phyloP scores from a whole-genome alignment of 306 rosid species.

The Astragalus glycyphyllos region DNA sequence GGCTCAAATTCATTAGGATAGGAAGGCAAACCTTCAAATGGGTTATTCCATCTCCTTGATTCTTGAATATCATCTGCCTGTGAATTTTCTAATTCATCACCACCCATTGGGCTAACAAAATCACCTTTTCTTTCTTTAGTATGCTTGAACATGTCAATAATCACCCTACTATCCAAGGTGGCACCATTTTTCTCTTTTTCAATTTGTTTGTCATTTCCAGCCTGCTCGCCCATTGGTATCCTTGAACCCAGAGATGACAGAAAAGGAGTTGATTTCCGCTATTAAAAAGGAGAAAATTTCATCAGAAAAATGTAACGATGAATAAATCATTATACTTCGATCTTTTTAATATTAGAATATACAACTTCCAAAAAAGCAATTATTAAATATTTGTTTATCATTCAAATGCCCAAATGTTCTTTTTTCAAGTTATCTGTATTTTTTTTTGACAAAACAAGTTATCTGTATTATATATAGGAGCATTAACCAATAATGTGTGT shows the following conservation, averaged over 20 bases:
- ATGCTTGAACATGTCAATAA: slow-evolving; percentile 70
- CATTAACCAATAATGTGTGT: not conserved
- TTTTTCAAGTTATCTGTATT: not conserved
- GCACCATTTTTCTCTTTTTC: slow-evolving; percentile 44
- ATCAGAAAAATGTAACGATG: not conserved
- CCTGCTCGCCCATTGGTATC: slow-evolving; percentile 29
- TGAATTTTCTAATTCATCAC: slow-evolving; percentile 50
- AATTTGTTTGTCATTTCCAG: slow-evolving; percentile 43
- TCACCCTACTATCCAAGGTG: slow-evolving; percentile 48
- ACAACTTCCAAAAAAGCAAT: slow-evolving; percentile 3
- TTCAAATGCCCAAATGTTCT: not conserved
- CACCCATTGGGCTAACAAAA: slow-evolving; percentile 37
- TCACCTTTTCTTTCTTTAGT: slow-evolving; percentile 47
- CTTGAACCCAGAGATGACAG: slow-evolving; percentile 40
- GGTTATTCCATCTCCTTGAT: slow-evolving; percentile 69
- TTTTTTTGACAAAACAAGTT: no score
- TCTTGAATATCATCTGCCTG: slow-evolving; percentile 40
- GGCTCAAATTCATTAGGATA: slow-evolving; percentile 31
- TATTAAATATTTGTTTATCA: not conserved
- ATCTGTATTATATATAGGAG: not conserved
- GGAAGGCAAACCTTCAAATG: slow-evolving; percentile 60
- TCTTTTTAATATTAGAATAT: not conserved
- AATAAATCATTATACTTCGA: slow-evolving; percentile 11
- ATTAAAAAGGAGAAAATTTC: not conserved
- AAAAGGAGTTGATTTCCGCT: slow-evolving; percentile 82